phyloP scores from a whole-genome alignment of 345 rosid genomes.

The Syzygium aqueum region DNA sequence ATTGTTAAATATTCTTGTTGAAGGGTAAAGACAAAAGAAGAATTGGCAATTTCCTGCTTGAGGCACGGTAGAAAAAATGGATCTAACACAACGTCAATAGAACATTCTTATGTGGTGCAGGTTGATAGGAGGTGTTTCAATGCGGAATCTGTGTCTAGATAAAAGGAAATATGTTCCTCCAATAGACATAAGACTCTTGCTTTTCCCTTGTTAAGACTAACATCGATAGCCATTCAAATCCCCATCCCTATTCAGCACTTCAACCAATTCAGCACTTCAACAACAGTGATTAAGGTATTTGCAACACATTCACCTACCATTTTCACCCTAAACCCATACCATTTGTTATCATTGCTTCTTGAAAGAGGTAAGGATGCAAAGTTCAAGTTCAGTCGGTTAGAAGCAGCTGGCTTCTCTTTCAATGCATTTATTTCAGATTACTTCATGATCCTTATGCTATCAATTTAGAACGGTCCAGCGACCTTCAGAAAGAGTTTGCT shows the following conservation, averaged over 20 bases:
- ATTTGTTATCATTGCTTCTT: background rate
- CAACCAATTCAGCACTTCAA: background rate
- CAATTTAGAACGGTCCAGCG: background rate
- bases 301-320: background rate
- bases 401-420: background rate
- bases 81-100: background rate
- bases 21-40: background rate
- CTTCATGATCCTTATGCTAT: background rate
- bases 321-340: background rate
- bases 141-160: background rate
- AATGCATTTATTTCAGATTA: background rate
- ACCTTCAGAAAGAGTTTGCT: background rate
- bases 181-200: background rate
- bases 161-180: background rate
- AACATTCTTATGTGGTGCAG: background rate
- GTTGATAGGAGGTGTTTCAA: background rate
- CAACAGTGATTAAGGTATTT: background rate
- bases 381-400: background rate
- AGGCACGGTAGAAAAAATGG: background rate
- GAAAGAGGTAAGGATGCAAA: background rate
- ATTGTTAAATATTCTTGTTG: background rate
- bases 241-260: background rate
- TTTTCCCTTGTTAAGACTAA: background rate
- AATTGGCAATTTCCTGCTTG: background rate
- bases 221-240: background rate